phyloP scores from a whole-genome alignment of 805 yeast genomes.

The Blastobotrys chiropterorum region DNA sequence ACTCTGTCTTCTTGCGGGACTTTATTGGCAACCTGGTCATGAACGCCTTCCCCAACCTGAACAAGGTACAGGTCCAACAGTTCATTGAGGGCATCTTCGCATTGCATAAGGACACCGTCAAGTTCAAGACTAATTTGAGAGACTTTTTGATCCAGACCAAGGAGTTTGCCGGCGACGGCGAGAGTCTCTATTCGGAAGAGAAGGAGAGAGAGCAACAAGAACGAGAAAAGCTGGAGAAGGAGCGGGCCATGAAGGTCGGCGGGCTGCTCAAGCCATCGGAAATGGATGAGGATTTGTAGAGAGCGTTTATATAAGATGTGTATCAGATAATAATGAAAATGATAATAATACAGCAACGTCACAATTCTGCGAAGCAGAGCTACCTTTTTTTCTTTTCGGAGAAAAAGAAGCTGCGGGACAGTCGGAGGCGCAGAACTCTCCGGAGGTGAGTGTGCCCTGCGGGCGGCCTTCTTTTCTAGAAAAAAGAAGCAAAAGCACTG shows the following conservation, averaged over 20 bases:
- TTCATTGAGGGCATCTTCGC: constrained; percentile 69
- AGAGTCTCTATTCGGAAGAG: constrained; percentile 84
- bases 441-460: too few relatives aligned
- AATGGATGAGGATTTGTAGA: constrained; percentile 59
- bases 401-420: too few relatives aligned
- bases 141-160: constrained; percentile 96
- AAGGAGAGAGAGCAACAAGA: constrained; percentile 71
- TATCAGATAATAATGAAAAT: too few relatives aligned
- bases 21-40: constrained; percentile 75
- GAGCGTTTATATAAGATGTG: too few relatives aligned
- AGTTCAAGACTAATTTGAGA: constrained; percentile 79
- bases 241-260: constrained; percentile 80
- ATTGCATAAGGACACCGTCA: constrained; percentile 64
- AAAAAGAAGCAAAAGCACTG: too few relatives aligned
- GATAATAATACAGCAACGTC: too few relatives aligned
- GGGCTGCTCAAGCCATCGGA: constrained; percentile 94
- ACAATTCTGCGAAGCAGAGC: too few relatives aligned
- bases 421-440: too few relatives aligned
- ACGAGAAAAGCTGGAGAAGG: constrained; percentile 62
- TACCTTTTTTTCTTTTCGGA: too few relatives aligned
- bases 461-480: too few relatives aligned
- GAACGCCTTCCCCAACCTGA: constrained; percentile 89
- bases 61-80: constrained; percentile 70
- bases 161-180: constrained; percentile 73
- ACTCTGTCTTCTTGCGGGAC: constrained; percentile 69